These are phyloP conservation scores for Cylindrotheca fusiformis DNA, from an alignment of 108 stramenopile species.

Conservation along the genomic window DNA sequence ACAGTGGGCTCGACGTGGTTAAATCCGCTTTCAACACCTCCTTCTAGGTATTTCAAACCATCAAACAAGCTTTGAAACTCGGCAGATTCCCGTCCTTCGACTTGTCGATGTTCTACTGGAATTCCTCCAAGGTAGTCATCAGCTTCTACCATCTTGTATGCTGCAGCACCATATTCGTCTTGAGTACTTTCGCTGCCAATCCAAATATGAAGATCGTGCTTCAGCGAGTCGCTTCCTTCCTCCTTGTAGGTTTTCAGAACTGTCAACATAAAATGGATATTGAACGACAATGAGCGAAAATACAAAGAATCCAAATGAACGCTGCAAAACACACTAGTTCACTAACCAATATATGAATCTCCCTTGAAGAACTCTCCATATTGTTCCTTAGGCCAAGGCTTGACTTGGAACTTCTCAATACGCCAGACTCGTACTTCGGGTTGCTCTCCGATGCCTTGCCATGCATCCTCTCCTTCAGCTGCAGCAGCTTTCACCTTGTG, in stretches of 20 bases:
- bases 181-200: slow-evolving; percentile 83
- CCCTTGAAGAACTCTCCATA: slow-evolving; percentile 86
- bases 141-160: slow-evolving; percentile 78
- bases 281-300: no score
- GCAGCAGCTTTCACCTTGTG: slow-evolving; percentile 54
- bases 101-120: slow-evolving; percentile 89
- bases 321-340: slow-evolving; percentile 31
- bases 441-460: slow-evolving; percentile 44
- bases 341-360: slow-evolving; percentile 85
- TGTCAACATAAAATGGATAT: no score
- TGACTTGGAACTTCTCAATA: slow-evolving; percentile 75
- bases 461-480: slow-evolving; percentile 49
- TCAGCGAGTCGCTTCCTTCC: slow-evolving; percentile 19
- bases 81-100: slow-evolving; percentile 76
- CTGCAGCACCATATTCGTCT: slow-evolving; percentile 91
- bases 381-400: slow-evolving; percentile 43
- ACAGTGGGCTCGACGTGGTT: slow-evolving; percentile 64
- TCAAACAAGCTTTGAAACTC: slow-evolving; percentile 60
- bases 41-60: slow-evolving; percentile 71
- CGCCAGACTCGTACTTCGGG: slow-evolving; percentile 82
- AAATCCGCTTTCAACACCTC: slow-evolving; percentile 90
- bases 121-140: slow-evolving; percentile 83
- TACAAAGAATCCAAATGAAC: background rate
- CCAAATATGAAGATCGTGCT: slow-evolving; percentile 80
- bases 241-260: slow-evolving; percentile 15